A percentile compares a stretch with the other conserved stretches of the same genome.
phyloP scores from a whole-genome alignment of 805 yeast genomes.

The Saccharomycopsis javanensis region DNA sequence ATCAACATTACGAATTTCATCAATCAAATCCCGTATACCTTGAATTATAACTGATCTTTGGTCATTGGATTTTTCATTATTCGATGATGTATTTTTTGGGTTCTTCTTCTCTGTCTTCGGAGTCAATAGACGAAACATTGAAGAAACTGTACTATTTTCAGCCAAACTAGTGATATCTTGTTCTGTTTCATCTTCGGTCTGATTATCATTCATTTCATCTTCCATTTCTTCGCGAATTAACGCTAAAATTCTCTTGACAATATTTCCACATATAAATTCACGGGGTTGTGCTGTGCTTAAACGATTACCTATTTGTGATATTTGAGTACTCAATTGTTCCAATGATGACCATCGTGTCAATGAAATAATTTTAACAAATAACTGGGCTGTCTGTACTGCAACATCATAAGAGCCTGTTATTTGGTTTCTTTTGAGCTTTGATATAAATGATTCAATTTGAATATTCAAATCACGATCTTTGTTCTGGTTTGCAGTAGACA shows the following conservation, averaged over 20 bases:
- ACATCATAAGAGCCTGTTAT: slow-evolving; percentile 70
- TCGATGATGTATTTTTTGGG: slow-evolving; percentile 21
- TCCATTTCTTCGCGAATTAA: slow-evolving; percentile 79
- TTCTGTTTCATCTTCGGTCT: slow-evolving; percentile 16
- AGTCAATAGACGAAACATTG: slow-evolving; percentile 78
- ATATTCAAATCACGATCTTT: slow-evolving; percentile 29
- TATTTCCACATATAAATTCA: slow-evolving; percentile 82
- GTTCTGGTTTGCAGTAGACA: slow-evolving; percentile 13
- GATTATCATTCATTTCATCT: slow-evolving; percentile 30
- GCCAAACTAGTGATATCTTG: neutral
- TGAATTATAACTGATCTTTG: slow-evolving; percentile 80
- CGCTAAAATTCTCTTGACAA: slow-evolving; percentile 81
- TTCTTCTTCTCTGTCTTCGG: slow-evolving; percentile 23
- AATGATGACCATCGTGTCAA: slow-evolving; percentile 80
- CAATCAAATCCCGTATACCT: slow-evolving; percentile 84
- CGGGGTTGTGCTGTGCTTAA: slow-evolving; percentile 78
- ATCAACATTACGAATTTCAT: slow-evolving; percentile 80
- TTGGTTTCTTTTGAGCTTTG: slow-evolving; percentile 73
- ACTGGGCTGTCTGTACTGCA: slow-evolving; percentile 80
- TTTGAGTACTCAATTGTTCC: slow-evolving; percentile 58
- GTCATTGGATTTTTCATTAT: slow-evolving; percentile 32
- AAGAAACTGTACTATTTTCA: slow-evolving; percentile 45
- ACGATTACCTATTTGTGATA: slow-evolving; percentile 62
- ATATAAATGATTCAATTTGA: slow-evolving; percentile 35
- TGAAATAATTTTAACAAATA: slow-evolving; percentile 79